Conservation (phyloP, 176 grass and related monocot genomes). For the Puccinellia tenuiflora region DNA sequence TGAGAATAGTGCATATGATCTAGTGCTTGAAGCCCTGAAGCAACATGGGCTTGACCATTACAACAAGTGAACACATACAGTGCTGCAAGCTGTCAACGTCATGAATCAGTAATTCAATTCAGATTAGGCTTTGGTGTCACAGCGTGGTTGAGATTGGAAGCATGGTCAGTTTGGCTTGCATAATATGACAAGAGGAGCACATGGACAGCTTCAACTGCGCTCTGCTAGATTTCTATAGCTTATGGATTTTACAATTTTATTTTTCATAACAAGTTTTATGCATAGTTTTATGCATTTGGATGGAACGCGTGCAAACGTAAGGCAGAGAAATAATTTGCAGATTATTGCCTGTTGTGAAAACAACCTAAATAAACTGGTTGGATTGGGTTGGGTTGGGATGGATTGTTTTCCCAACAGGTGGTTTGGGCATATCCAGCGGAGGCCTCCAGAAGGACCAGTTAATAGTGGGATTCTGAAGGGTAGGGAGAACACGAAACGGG, state of each 20-base stretch:
- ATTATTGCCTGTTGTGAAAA: background rate
- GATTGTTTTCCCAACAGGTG: too few species aligned
- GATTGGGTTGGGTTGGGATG: too few species aligned
- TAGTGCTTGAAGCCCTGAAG: background rate
- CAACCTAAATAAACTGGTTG: too few species aligned
- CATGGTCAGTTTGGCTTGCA: background rate
- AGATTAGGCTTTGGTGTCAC: background rate
- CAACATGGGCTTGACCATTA: background rate
- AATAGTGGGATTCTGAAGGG: too few species aligned
- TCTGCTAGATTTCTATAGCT: background rate
- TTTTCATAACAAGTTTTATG: constrained; percentile 1
- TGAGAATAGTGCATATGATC: background rate
- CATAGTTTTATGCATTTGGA: background rate
- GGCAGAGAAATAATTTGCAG: background rate
- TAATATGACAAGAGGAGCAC: background rate
- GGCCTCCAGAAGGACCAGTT: too few species aligned
- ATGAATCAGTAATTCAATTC: background rate
- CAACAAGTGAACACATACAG: background rate
- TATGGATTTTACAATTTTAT: background rate
- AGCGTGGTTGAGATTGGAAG: constrained; percentile 1
- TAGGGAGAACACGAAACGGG: too few species aligned
- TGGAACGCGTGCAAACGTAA: background rate
- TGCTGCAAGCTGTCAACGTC: background rate
- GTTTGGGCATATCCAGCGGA: too few species aligned
- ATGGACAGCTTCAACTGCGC: background rate